Conservation (phyloP, 2,329 filamentous ascomycete species). For the Davidsoniella virescens region DNA sequence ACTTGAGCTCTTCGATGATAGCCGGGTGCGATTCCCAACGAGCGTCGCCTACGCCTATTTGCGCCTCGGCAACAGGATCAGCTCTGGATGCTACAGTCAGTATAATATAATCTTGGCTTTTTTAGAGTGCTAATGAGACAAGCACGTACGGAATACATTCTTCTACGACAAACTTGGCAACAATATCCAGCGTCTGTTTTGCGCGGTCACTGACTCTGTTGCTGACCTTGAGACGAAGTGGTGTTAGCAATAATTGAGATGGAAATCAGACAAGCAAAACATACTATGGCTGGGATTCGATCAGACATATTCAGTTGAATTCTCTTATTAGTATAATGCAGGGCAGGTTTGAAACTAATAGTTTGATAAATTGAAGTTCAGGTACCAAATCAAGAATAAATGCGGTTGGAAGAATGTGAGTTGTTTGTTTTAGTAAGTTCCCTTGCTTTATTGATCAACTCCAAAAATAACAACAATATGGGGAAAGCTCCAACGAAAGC, state of each 20-base stretch:
- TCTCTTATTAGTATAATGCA: no score
- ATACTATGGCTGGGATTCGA: slow-evolving; percentile 10
- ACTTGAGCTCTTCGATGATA: slow-evolving; percentile 80
- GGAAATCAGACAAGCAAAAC: not conserved
- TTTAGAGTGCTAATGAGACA: not conserved
- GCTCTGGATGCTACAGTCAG: slow-evolving; percentile 30
- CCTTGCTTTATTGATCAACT: not conserved
- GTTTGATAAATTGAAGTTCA: no score
- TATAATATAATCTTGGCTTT: not conserved
- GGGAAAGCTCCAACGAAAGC: not conserved
- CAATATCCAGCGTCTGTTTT: slow-evolving; percentile 67
- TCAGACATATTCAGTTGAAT: slow-evolving; percentile 9
- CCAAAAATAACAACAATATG: slow-evolving; percentile 1
- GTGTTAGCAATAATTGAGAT: no score
- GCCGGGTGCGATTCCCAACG: slow-evolving; percentile 69
- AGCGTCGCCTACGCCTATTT: slow-evolving; percentile 57
- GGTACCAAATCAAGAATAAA: no score
- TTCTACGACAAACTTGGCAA: slow-evolving; percentile 93
- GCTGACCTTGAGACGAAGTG: slow-evolving; percentile 22
- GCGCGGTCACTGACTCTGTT: slow-evolving; percentile 66
- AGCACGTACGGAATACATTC: slow-evolving; percentile 62
- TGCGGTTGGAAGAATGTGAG: no score
- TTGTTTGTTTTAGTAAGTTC: no score
- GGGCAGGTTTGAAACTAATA: no score
- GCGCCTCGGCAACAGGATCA: slow-evolving; percentile 64